Conservation (phyloP, 352 stramenopile species). For the Thalassiosira ordinaria region DNA sequence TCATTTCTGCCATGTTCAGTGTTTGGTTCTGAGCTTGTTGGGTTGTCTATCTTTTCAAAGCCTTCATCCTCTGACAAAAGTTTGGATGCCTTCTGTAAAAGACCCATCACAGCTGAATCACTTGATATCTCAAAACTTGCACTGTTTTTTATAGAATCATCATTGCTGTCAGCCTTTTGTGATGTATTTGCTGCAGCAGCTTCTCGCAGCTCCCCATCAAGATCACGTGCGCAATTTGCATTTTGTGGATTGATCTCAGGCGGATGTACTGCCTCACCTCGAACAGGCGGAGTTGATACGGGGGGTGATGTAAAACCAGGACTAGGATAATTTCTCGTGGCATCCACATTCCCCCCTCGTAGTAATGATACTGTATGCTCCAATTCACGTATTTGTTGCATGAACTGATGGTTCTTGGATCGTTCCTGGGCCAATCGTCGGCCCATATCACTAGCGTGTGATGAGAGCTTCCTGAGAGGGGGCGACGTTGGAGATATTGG, state of each 20-base stretch:
- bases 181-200: neutral
- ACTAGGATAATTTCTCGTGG: too few species aligned
- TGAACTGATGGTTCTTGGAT: slow-evolving; percentile 26
- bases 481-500: too few species aligned
- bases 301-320: neutral
- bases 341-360: too few species aligned
- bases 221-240: too few species aligned
- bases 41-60: too few species aligned
- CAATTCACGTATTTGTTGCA: slow-evolving; percentile 28
- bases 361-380: slow-evolving; percentile 6
- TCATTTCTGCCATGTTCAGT: neutral
- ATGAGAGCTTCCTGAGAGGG: too few species aligned
- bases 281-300: too few species aligned
- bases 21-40: neutral
- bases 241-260: slow-evolving; percentile 1
- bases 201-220: neutral
- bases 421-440: slow-evolving; percentile 31
- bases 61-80: neutral
- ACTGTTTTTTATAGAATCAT: neutral
- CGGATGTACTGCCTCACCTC: too few species aligned
- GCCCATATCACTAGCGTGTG: slow-evolving; percentile 16
- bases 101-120: neutral
- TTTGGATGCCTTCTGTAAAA: slow-evolving; percentile 10
- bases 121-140: neutral
- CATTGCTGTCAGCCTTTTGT: neutral